Evolutionary conservation across 768 basidiomycete species (phyloP).

Genomic region (Pleurotus pulmonarius): DNA sequence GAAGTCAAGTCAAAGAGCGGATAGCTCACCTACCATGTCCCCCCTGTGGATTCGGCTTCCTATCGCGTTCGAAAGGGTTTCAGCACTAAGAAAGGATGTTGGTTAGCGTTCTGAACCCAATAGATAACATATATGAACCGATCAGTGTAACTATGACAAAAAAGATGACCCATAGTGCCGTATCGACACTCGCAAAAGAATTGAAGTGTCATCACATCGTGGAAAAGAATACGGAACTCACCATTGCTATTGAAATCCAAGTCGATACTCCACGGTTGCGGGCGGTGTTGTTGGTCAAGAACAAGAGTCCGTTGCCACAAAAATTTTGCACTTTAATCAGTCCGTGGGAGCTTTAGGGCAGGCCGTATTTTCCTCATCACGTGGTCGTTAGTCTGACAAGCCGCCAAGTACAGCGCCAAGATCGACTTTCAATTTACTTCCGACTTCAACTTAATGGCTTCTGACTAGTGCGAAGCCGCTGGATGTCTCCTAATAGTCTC

Average conservation of each 20-base stretch:
- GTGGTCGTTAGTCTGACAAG: background rate
- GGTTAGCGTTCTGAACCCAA: no score
- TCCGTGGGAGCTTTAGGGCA: background rate
- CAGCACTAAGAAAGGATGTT: no score
- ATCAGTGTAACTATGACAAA: constrained; percentile 96
- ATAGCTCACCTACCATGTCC: background rate
- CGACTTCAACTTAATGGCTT: background rate
- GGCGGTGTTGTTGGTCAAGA: background rate
- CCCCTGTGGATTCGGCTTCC: no score
- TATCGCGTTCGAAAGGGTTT: no score
- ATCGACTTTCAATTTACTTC: constrained; percentile 2
- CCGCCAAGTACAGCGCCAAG: background rate
- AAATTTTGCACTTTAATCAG: background rate
- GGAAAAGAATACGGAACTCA: background rate
- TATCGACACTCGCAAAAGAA: constrained; percentile 48
- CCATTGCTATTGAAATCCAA: background rate
- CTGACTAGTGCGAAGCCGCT: no score
- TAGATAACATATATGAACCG: constrained; percentile 27
- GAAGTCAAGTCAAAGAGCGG: background rate
- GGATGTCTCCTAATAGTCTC: no score
- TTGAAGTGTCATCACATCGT: constrained; percentile 58
- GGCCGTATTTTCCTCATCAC: background rate
- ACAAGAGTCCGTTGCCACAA: background rate
- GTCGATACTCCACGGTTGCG: background rate
- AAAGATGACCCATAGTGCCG: constrained; percentile 49